Evolutionary conservation across 441 rosid species (phyloP), one percentile per base, ranked within the genome.

Genomic region (Sinapis alba): DNA sequence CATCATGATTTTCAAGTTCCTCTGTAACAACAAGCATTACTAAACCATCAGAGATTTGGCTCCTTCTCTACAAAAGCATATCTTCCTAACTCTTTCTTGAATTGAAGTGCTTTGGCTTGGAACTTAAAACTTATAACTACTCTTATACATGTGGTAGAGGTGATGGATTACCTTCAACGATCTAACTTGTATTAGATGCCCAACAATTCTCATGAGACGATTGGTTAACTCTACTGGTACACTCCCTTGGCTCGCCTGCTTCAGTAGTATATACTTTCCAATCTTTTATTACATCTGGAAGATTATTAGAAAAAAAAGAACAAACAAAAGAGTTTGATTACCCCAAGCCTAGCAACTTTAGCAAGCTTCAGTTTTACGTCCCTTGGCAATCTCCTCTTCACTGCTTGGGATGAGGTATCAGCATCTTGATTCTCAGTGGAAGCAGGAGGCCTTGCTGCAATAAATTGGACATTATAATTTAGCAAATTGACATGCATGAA

Each of bases 271-370:
- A 58, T 45, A 51, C 21, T 24, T 30, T 7, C 23, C 60, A 26
- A 19, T 67, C 9, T 67, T 50, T 76, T 32, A 63, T 7, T 28
- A 73, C 47, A 20, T 72, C 13, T 43, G 68, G 72, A 64, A 51
- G 7, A 36, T 64, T 36, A 28, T 34, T 13, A 61, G 38, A 7
- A 12, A 2, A 7, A 12, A 2, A 18, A 28, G 34, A n/a, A 56
- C 36, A 59, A 62, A 53, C 19, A 36, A 36, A 76, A 68, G 16
- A 41, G 51, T 23, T 51, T 34, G 6, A 76, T 36, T 89, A 95
- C 98, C 92, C 89, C 99, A 75, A 93, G 78, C 84, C 95, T 85
- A 73, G 99, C 99, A 68, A 96, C 97, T 90, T 86, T 89, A 69
- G 90, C 92, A 66, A 96, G 97, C 83, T 89, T 93, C 75, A 86